Base-by-base conservation (phyloP, 345 rosid species). In the Erodium maritimum region DNA sequence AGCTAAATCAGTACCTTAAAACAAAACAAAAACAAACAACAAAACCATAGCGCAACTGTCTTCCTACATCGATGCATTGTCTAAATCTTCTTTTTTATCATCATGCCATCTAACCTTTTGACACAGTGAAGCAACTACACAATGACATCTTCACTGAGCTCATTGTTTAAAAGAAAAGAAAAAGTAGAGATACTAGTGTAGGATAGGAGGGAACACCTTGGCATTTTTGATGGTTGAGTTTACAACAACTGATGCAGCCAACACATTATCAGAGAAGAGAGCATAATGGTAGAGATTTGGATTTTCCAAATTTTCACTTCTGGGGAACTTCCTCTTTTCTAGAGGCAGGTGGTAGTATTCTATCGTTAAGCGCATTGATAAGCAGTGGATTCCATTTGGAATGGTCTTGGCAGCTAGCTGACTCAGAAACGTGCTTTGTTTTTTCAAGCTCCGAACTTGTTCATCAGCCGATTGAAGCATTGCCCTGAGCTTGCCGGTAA, bases 221-320 rank as follows among this genome's bases (percentile, higher is more conserved):
- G 99, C 95, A 67, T 93, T 93, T 79, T 68, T 67, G 70, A 90
- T 65, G 34, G 99, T 82, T 65, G 99, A 93, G 82, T 93, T 93
- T 67, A 93, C 97, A 70, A 93, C 99, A 56, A 93, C 97, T 54
- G 99, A 93, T 67, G 99, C 96, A 77, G 99, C 99, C 79, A 93
- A 78, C 55, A 93, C 99, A 74, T 93, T 93, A 76, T 93, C 99
- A 12, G 99, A 93, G 77, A 93, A 93, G 67, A 93, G 84, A 23
- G 99, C 97, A 71, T 93, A 93, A 70, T 93, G 99, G 57, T 87
- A 72, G 45, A 93, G 91, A 74, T 78, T 77, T 53, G 91, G 88
- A 67, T 90, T 85, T 69, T 80, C 97, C 69, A 80, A 74, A 70
- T 93, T 93, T 77, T 90, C 99, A 57, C 82, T 83, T 52, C 78